Evolutionary conservation across 2,329 filamentous ascomycete genomes (phyloP).

Genomic region (Dendrostoma leiphaemia): DNA sequence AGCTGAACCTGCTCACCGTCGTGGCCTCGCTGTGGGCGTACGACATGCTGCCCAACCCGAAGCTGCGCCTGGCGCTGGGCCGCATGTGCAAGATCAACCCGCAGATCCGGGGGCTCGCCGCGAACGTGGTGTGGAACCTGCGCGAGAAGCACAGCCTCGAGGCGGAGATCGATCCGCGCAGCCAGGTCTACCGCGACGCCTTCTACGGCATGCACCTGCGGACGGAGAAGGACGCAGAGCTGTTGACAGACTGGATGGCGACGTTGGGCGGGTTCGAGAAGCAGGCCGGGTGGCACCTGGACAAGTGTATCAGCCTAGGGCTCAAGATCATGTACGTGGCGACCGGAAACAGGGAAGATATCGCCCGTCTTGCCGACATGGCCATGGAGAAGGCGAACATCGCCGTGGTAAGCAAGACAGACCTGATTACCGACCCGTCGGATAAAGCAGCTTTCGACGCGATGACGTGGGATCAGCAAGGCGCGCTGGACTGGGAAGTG

Average conservation of each 20-base stretch:
- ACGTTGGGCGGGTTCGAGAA: background rate
- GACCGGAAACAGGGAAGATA: slow-evolving; percentile 2
- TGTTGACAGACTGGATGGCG: background rate
- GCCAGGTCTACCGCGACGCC: slow-evolving; percentile 2
- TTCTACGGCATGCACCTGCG: slow-evolving; percentile 11
- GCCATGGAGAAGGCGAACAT: background rate
- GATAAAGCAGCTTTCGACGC: background rate
- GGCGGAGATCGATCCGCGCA: background rate
- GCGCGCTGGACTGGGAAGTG: slow-evolving; percentile 7
- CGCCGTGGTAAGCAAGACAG: slow-evolving; percentile 1
- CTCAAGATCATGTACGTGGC: slow-evolving; percentile 8
- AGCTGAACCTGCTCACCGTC: slow-evolving; percentile 21
- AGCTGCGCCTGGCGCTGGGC: background rate
- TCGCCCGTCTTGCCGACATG: background rate
- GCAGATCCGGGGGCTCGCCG: slow-evolving; percentile 2
- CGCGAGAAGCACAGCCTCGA: background rate
- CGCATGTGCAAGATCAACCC: slow-evolving; percentile 7
- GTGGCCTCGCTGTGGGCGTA: slow-evolving; percentile 4
- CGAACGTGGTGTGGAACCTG: background rate
- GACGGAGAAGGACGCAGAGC: slow-evolving; percentile 12
- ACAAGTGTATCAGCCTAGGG: background rate
- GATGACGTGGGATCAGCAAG: slow-evolving; percentile 9
- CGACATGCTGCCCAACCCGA: background rate
- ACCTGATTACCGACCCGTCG: background rate
- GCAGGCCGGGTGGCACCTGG: slow-evolving; percentile 1